Evolutionary conservation across 2,329 filamentous ascomycete genomes (phyloP), one percentile per base, ranked within the genome.

Genomic region (Daldinia eschscholtzii): DNA sequence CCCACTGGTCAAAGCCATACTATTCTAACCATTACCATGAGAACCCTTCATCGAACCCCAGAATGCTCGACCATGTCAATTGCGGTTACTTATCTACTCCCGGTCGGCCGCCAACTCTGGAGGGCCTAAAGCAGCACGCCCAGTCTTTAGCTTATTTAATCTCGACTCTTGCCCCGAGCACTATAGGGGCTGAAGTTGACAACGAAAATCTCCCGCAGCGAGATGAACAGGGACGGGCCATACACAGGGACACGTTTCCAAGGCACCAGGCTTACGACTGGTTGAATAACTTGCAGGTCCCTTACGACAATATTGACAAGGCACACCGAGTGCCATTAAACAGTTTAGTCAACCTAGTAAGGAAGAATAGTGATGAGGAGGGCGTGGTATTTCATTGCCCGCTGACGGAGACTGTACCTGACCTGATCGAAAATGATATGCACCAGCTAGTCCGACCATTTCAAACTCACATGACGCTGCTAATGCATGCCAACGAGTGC

Each of bases 401-500:
- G 2, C 73, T 87, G 37, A 73, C 79, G 2, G 70, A 70, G 13
- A 33, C 26, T 70, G 76, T 15, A 64, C 48, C 6, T n/a, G 68
- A 76, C 26, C 50, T 58, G 15, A 57, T 72, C 63, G 48, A 68
- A 67, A 33, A 68, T 56, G 65, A 74, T 65, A 46, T 35, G 10
- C 65, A 72, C 33, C 61, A 67, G 52, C 56, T 67, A 42, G 72
- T 64, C 9, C 76, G 73, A 42, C 84, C 83, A 3, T 86, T 83
- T 64, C 80, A 81, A 56, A 82, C 79, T 60, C 85, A 87, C 69
- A 79, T 83, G 68, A 81, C 81, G 35, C 81, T 89, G 15, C 78
- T 88, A 30, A 81, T 83, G 79, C 88, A 89, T 74, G 87, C 87
- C 66, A 89, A 89, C 73, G 82, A 85, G 65, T 86, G 87, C 57